Percentiles rank a stretch among this genome's conserved stretches.
These are phyloP conservation scores for Xerocomellus intermedius DNA, from an alignment of 768 basidiomycete genomes.

Conservation along the genomic window DNA sequence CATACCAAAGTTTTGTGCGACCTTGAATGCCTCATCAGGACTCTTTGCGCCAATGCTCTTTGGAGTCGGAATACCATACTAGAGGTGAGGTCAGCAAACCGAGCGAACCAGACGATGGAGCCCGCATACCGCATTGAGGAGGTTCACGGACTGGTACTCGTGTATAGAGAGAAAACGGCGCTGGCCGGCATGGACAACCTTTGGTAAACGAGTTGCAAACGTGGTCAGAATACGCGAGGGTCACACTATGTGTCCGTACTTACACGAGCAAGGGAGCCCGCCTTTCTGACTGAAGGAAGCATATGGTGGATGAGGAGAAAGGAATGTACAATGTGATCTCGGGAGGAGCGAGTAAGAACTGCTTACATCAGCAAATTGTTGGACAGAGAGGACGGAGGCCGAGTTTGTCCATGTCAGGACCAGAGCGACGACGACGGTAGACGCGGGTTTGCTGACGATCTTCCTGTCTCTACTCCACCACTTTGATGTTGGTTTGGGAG, in stretches of 20 bases:
- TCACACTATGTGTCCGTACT: slow-evolving; percentile 7
- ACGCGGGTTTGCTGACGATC: slow-evolving; percentile 30
- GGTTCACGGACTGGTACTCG: slow-evolving; percentile 94
- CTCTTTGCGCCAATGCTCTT: slow-evolving; percentile 86
- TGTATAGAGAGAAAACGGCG: slow-evolving; percentile 94
- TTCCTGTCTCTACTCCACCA: slow-evolving; percentile 74
- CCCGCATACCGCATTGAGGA: slow-evolving; percentile 82
- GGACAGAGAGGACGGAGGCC: neutral
- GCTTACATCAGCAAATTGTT: slow-evolving; percentile 42
- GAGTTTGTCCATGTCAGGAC: slow-evolving; percentile 25
- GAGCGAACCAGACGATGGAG: neutral
- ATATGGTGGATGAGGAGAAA: slow-evolving; percentile 41
- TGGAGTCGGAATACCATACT: slow-evolving; percentile 97
- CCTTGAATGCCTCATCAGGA: slow-evolving; percentile 84
- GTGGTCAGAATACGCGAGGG: neutral
- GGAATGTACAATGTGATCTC: slow-evolving; percentile 11
- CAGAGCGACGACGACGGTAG: slow-evolving; percentile 85
- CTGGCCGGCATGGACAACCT: slow-evolving; percentile 77
- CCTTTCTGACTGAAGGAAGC: slow-evolving; percentile 68
- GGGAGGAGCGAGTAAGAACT: slow-evolving; percentile 10
- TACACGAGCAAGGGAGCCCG: slow-evolving; percentile 64
- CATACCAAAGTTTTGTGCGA: slow-evolving; percentile 86
- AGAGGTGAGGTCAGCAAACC: slow-evolving; percentile 1
- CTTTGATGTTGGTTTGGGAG: slow-evolving; percentile 38
- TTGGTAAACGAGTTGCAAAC: neutral